Conservation (phyloP, 441 rosid genomes). For the Populus hybrid region DNA sequence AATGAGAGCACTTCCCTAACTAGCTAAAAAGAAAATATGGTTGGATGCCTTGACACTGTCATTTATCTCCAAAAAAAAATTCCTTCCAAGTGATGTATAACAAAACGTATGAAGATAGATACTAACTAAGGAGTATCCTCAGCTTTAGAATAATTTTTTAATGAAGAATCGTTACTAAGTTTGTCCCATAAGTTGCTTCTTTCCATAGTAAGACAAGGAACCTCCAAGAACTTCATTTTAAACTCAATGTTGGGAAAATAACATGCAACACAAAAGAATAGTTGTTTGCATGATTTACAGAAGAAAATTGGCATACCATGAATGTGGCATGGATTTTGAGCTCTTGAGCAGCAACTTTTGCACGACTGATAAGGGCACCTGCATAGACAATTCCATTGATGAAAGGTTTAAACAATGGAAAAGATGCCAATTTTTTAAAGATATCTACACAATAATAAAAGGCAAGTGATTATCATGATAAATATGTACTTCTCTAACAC, state of each 20-base stretch:
- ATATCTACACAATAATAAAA: not conserved
- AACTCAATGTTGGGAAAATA: constrained; percentile 1
- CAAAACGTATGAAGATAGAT: not conserved
- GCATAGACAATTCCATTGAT: constrained; percentile 29
- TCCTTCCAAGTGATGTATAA: not conserved
- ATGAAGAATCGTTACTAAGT: not conserved
- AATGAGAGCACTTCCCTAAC: not conserved
- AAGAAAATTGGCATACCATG: constrained; percentile 52
- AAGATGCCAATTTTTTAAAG: not conserved
- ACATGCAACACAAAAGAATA: not conserved
- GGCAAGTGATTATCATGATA: not conserved
- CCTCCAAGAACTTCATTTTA: not conserved
- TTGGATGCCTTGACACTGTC: not conserved
- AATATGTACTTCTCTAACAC: not conserved
- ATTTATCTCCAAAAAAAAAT: not conserved
- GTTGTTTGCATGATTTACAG: not conserved
- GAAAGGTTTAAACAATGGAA: constrained; percentile 7
- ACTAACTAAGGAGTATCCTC: not conserved
- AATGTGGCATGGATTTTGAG: constrained; percentile 89
- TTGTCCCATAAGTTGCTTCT: not conserved
- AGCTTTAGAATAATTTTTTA: not conserved
- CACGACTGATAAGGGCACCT: constrained; percentile 96
- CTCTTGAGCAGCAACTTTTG: constrained; percentile 91
- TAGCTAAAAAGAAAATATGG: not conserved
- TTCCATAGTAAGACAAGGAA: not conserved